Conservation (phyloP, 768 basidiomycete species). For the Hericium alpestre region DNA sequence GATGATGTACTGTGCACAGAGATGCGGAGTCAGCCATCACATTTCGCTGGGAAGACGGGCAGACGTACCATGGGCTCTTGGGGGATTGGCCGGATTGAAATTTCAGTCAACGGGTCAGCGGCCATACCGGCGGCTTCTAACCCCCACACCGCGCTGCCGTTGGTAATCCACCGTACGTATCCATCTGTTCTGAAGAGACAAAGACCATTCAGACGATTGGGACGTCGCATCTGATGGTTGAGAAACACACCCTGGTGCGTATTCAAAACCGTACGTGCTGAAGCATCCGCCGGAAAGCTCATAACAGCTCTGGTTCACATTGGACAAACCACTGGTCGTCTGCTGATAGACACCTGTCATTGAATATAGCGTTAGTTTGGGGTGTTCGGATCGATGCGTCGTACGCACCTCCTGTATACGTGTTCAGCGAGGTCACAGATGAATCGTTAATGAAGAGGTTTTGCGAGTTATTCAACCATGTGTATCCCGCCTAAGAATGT, state of each 20-base stretch:
- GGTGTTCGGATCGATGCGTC: neutral
- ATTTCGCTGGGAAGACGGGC: neutral
- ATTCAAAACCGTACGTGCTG: constrained; percentile 74
- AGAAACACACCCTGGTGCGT: constrained; percentile 47
- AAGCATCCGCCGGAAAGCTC: constrained; percentile 49
- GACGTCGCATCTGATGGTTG: neutral
- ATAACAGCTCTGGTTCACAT: constrained; percentile 64
- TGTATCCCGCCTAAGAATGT: constrained; percentile 55
- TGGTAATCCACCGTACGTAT: constrained; percentile 79
- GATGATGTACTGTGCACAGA: constrained; percentile 62
- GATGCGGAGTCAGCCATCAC: neutral
- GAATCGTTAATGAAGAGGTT: constrained; percentile 52
- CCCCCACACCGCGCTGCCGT: constrained; percentile 64
- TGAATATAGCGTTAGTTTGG: neutral
- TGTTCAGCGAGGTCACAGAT: constrained; percentile 44
- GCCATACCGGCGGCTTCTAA: constrained; percentile 58
- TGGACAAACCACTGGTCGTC: constrained; percentile 63
- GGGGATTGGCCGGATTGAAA: constrained; percentile 58
- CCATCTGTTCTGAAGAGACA: constrained; percentile 21
- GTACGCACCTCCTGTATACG: constrained; percentile 49
- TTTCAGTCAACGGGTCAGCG: constrained; percentile 46
- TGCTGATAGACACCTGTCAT: constrained; percentile 43
- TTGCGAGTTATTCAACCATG: constrained; percentile 49
- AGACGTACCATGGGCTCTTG: constrained; percentile 75
- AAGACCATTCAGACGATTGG: constrained; percentile 8